Conservation (phyloP, 2,329 filamentous ascomycete genomes). For the Xylariales sp. region DNA sequence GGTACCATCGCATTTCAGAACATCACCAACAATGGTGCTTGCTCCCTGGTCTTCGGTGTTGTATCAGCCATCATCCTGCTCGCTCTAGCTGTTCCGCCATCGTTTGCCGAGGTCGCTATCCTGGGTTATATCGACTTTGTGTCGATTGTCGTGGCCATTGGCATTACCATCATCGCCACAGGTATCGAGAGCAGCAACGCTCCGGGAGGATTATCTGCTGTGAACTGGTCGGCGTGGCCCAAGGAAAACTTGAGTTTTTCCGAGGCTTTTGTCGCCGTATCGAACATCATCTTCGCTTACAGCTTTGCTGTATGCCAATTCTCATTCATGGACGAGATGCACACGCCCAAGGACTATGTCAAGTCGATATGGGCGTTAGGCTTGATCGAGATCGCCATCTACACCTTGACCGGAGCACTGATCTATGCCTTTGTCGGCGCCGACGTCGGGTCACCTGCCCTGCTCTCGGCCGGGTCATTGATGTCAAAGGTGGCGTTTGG, state of each 20-base stretch:
- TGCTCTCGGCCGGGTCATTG: slow-evolving; percentile 49
- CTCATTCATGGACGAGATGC: slow-evolving; percentile 34
- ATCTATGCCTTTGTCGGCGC: slow-evolving; percentile 59
- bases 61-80: slow-evolving; percentile 51
- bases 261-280: slow-evolving; percentile 47
- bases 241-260: slow-evolving; percentile 33
- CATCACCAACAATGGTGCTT: slow-evolving; percentile 50
- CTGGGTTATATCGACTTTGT: slow-evolving; percentile 54
- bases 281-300: slow-evolving; percentile 61
- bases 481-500: slow-evolving; percentile 59
- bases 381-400: slow-evolving; percentile 50
- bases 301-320: slow-evolving; percentile 35
- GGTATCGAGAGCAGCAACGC: slow-evolving; percentile 32
- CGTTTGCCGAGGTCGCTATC: slow-evolving; percentile 53
- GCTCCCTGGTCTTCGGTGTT: slow-evolving; percentile 55
- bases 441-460: slow-evolving; percentile 53
- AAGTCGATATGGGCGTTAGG: slow-evolving; percentile 48
- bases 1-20: slow-evolving; percentile 59
- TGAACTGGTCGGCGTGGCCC: slow-evolving; percentile 29
- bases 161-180: slow-evolving; percentile 56
- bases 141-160: slow-evolving; percentile 53
- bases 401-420: slow-evolving; percentile 54
- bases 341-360: slow-evolving; percentile 33
- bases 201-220: slow-evolving; percentile 11
- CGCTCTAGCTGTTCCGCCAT: slow-evolving; percentile 50